Evolutionary conservation across 345 rosid species (phyloP), one percentile per base, ranked within the genome.

Genomic region (Psidium guajava): DNA sequence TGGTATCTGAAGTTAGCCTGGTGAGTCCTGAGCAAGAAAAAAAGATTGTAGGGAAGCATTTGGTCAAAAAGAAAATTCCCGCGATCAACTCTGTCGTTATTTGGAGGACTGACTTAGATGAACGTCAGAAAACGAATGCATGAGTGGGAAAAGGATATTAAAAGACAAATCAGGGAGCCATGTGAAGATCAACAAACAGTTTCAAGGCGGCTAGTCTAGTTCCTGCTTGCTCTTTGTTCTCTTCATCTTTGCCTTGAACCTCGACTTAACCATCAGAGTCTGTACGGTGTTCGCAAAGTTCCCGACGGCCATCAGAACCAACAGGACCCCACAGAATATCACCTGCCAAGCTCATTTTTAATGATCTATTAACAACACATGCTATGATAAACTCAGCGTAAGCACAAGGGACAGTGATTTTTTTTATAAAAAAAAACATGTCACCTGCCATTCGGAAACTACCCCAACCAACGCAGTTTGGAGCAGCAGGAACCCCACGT

Each of bases 221-320:
- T 93, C 98, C 83, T 87, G 95, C 91, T 90, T 97, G 94, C 92
- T 91, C 95, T 94, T 94, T 57, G 92, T 93, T 91, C 93, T 92
- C 92, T 92, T 96, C 98, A 96, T 97, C 94, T 97, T 96, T 64
- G 98, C 98, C 91, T 96, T 96, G 84, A 97, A 93, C 93, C 99
- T 94, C 7, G 98, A 97, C 90, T 97, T 97, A 4, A 88, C 90
- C 95, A 93, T 88, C 42, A 96, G 92, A 50, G 99, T 96, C 90
- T 94, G 90, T 22, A 96, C 96, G 1, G 99, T 96, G 87, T 95
- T 94, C 77, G 86, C 88, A 87, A 97, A 97, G 93, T 97, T 97
- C 84, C 99, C 99, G 42, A 91, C 92, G 0, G 99, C 99, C 99
- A 97, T 97, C 44, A 96, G 88, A 86, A 97, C 95, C 91, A 97